Base-by-base conservation (phyloP, 176 grass and related monocot species). In the Phoenix roebelenii region DNA sequence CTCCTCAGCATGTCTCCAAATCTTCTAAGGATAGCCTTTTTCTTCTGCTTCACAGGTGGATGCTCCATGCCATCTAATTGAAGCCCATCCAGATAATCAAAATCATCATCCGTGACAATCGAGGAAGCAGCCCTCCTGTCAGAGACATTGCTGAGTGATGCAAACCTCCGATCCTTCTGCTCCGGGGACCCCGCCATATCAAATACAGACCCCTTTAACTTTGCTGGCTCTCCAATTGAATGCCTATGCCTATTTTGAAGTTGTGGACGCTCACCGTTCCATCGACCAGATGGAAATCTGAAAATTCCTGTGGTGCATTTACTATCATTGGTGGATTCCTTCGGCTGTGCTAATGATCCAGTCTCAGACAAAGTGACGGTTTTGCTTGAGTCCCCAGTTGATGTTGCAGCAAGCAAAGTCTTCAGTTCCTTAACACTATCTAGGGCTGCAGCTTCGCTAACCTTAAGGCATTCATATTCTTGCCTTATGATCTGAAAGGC, bases 391-490 rank as follows among this genome's bases (percentile, higher is more conserved):
- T 77, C 76, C 12, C 74, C 60, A 66, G 65, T 80, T 49, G 83
- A 77, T 72, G 85, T 83, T 25, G 82, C 78, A 71, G 81, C 81
- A 75, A 89, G 72, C 79, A 98, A 85, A 22, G 65, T 71, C 76
- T 89, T 89, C 44, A 89, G 50, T 61, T 83, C 87, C 80, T 61
- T 67, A 44, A 98, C 60, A 76, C 87, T 88, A 56, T 53, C 73
- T 51, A 77, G 84, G 15, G 93, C 78, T 4, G 84, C 79, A 25
- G 76, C 81, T 78, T 92, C 87, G 58, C 83, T 88, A 49, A 92
- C 71, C 70, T 91, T 98, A 25, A 98, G 76, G 61, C 71, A 85
- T 52, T 98, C 93, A 1, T 85, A 83, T 39, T 92, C 84, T 51
- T 91, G 87, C n/a, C 81, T 82, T 18, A 98, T 74, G 18, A 28